Conservation (phyloP, 768 basidiomycete genomes). For the Xanthoconium stramineum region DNA sequence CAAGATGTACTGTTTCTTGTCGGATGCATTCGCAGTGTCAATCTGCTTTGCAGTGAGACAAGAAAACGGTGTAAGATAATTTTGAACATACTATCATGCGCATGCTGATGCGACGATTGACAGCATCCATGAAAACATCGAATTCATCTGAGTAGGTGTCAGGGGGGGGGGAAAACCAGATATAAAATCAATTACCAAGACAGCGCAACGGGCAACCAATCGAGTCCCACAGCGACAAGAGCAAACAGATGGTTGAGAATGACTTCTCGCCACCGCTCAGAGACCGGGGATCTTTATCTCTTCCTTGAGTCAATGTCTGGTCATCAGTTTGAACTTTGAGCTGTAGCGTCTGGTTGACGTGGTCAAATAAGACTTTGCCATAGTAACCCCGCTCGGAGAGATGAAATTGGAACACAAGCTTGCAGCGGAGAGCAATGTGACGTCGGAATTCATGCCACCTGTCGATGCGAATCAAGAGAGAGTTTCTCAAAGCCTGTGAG, state of each 20-base stretch:
- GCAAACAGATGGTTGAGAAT: constrained; percentile 91
- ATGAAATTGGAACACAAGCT: constrained; percentile 76
- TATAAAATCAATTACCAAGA: constrained; percentile 51
- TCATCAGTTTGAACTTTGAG: constrained; percentile 87
- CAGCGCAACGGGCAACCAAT: constrained; percentile 93
- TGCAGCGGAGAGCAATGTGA: constrained; percentile 86
- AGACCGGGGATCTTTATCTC: constrained; percentile 81
- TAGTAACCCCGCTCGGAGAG: constrained; percentile 85
- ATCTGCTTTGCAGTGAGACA: constrained; percentile 46
- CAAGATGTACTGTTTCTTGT: constrained; percentile 89
- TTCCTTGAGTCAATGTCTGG: constrained; percentile 57
- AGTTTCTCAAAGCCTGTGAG: constrained; percentile 59
- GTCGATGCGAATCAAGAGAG: constrained; percentile 59
- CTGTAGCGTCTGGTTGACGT: constrained; percentile 55
- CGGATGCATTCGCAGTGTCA: constrained; percentile 82
- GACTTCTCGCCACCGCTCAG: constrained; percentile 95
- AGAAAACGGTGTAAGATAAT: background rate
- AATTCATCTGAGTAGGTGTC: constrained; percentile 71
- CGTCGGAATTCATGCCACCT: constrained; percentile 88
- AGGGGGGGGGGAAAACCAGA: background rate
- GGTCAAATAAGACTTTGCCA: constrained; percentile 87
- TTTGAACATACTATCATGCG: constrained; percentile 76
- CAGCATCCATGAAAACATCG: constrained; percentile 97
- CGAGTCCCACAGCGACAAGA: constrained; percentile 95
- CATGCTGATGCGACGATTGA: constrained; percentile 90